Conservation (phyloP, 768 basidiomycete species). For the Filobasidium floriforme region DNA sequence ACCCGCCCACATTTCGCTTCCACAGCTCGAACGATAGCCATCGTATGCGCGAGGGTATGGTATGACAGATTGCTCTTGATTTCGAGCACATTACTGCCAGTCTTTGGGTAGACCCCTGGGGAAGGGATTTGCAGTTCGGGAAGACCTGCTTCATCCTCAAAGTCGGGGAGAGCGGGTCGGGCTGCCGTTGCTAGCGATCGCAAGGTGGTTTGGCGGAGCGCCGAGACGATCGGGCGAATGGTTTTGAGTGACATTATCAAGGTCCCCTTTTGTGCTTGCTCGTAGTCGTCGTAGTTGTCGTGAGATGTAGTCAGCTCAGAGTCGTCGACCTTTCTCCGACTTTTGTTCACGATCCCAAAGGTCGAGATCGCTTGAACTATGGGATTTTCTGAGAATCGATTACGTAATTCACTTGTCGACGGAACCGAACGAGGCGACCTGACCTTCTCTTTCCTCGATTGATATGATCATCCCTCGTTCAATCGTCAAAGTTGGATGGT, state of each 20-base stretch:
- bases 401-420: too few relatives aligned
- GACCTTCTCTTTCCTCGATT: too few relatives aligned
- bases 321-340: too few relatives aligned
- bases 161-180: slow-evolving; percentile 13
- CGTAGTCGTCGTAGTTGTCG: too few relatives aligned
- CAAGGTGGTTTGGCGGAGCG: not conserved
- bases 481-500: too few relatives aligned
- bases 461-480: too few relatives aligned
- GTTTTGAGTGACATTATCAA: not conserved
- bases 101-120: not conserved
- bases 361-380: too few relatives aligned
- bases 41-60: slow-evolving; percentile 26
- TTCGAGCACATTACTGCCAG: slow-evolving; percentile 10
- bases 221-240: not conserved
- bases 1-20: slow-evolving; percentile 26
- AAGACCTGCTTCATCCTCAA: slow-evolving; percentile 20
- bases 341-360: too few relatives aligned
- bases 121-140: slow-evolving; percentile 6
- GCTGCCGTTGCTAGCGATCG: not conserved
- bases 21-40: slow-evolving; percentile 29
- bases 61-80: slow-evolving; percentile 14
- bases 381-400: too few relatives aligned
- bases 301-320: too few relatives aligned
- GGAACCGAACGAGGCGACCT: too few relatives aligned
- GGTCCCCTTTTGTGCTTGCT: not conserved